These are phyloP conservation scores for Pseudogymnoascus destructans DNA, from an alignment of 2,329 filamentous ascomycete species.

Conservation along the genomic window DNA sequence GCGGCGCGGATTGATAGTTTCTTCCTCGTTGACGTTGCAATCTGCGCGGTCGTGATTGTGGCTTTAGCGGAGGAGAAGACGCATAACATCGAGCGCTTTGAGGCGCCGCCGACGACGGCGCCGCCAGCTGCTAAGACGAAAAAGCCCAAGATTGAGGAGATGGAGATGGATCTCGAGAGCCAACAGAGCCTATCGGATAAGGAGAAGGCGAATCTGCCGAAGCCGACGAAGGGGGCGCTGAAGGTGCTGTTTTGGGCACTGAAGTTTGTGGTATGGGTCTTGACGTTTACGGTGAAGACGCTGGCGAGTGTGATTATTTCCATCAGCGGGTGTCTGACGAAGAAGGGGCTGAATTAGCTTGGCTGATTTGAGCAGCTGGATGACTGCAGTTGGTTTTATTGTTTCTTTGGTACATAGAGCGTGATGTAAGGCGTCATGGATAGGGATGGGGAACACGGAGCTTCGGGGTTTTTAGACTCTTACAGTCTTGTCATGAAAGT, in stretches of 20 bases:
- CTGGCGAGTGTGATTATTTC: slow-evolving; percentile 37
- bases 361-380: neutral
- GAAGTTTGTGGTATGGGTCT: slow-evolving; percentile 44
- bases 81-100: slow-evolving; percentile 39
- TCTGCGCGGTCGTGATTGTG: slow-evolving; percentile 46
- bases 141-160: slow-evolving; percentile 38
- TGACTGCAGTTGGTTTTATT: neutral
- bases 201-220: slow-evolving; percentile 32
- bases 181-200: slow-evolving; percentile 30
- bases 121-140: slow-evolving; percentile 22
- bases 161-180: slow-evolving; percentile 51
- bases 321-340: slow-evolving; percentile 37
- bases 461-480: neutral
- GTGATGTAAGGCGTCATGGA: neutral
- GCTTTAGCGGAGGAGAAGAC: slow-evolving; percentile 44
- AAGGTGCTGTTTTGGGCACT: slow-evolving; percentile 40
- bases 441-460: neutral
- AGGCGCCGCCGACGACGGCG: slow-evolving; percentile 37
- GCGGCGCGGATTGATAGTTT: slow-evolving; percentile 46
- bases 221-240: slow-evolving; percentile 35
- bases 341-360: slow-evolving; percentile 27
- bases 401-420: neutral
- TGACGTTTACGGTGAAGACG: slow-evolving; percentile 43
- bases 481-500: neutral
- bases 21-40: slow-evolving; percentile 49